phyloP scores from a whole-genome alignment of 495 filamentous ascomycete species.

The Melanomma pulvis-pyrius region DNA sequence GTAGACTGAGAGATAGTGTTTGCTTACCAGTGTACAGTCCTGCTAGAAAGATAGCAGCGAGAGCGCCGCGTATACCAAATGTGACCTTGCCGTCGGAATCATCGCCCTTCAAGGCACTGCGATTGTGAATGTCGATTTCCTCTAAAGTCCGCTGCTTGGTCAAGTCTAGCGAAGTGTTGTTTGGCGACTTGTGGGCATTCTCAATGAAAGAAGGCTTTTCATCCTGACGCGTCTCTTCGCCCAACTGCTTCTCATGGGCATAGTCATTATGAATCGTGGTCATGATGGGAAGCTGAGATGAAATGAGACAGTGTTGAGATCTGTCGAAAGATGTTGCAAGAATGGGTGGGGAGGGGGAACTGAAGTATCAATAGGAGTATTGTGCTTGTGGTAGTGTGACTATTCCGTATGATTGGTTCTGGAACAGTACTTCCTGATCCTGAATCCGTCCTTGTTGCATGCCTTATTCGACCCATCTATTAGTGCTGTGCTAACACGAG shows the following conservation, averaged over 20 bases:
- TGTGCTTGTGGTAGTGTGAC: background rate
- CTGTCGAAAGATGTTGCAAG: background rate
- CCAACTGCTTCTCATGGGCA: conserved; percentile 6
- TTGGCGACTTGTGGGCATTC: conserved; percentile 9
- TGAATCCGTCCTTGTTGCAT: background rate
- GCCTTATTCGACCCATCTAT: background rate
- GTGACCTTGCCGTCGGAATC: conserved; percentile 40
- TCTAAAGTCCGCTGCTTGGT: conserved; percentile 33
- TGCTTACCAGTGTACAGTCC: conserved; percentile 40
- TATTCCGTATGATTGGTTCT: background rate
- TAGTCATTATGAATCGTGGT: conserved; percentile 7
- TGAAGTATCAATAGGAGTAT: background rate
- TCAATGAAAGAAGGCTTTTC: conserved; percentile 24
- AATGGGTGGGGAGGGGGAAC: background rate
- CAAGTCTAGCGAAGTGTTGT: conserved; percentile 16
- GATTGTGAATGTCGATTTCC: conserved; percentile 36
- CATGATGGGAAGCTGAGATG: background rate
- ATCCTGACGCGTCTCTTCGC: background rate
- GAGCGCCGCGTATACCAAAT: conserved; percentile 28
- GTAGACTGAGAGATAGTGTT: background rate
- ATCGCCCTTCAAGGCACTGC: conserved; percentile 38
- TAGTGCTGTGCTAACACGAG: background rate
- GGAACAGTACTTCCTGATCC: background rate
- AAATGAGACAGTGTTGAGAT: background rate
- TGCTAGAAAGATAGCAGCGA: conserved; percentile 39